Evolutionary conservation across 2,329 filamentous ascomycete species (phyloP), one percentile per base, ranked within the genome.

Genomic region (Aspergillus oerlinghausenensis): DNA sequence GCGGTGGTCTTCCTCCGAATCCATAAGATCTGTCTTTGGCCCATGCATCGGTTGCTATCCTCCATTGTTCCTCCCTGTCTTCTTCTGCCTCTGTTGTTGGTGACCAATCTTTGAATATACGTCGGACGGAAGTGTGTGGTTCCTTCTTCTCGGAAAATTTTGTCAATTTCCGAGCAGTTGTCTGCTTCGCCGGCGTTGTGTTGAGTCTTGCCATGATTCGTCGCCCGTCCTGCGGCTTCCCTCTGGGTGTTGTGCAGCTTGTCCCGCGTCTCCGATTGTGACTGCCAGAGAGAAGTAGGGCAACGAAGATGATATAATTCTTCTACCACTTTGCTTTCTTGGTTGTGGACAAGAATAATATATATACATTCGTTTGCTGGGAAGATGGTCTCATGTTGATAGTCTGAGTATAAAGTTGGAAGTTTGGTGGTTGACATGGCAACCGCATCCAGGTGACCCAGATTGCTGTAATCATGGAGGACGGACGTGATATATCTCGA

Each of bases 121-220:
- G 11, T 54, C 52, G 52, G 8, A 14, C 21, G 10, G 52, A 19
- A 29, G 7, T 6, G 42, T n/a, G 50, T 48, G 32, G 8, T n/a
- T 28, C 51, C 14, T 49, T 54, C 19, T 40, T 49, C 28, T 29
- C 43, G 21, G 43, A 47, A 7, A 47, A 40, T 32, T 50, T 54
- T 3, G 38, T 38, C 8, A n/a, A 11, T 17, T 17, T 26, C 25
- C 50, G 50, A 26, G 25, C 35, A 10, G 45, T 25, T 19, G 47
- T 40, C 26, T 35, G 21, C 17, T 50, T 55, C 8, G 50, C 17
- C 28, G 57, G 57, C 35, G 57, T 52, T 19, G 57, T n/a, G 40
- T 61, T 61, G 43, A 61, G 52, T 45, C 59, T 51, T 43, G 59
- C 59, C 59, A 61, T 61, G n/a, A 54, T 49, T 25, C 6, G 26